Conservation (phyloP, 2,329 filamentous ascomycete genomes). For the Ilyonectria mors-panacis region DNA sequence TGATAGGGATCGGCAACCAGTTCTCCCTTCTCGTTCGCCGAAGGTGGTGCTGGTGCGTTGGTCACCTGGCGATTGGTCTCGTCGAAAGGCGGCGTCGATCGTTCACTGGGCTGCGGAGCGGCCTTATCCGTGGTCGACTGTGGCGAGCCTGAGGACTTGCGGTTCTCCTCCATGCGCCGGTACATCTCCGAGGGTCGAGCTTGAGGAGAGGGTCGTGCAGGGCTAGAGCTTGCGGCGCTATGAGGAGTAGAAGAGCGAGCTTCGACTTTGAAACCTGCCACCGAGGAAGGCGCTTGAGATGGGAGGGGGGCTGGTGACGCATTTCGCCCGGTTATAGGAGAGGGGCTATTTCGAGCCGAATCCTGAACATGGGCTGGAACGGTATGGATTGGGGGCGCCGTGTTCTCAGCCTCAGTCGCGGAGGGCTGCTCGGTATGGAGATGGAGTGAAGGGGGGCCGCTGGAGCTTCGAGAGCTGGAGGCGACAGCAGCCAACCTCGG, state of each 20-base stretch:
- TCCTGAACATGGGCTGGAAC: constrained; percentile 29
- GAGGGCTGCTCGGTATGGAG: constrained; percentile 42
- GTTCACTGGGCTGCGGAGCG: constrained; percentile 55
- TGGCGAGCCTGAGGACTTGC: constrained; percentile 70
- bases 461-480: constrained; percentile 45
- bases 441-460: constrained; percentile 46
- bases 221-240: constrained; percentile 39
- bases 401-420: constrained; percentile 8
- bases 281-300: constrained; percentile 18
- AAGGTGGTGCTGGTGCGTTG: neutral
- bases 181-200: constrained; percentile 85
- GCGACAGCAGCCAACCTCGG: constrained; percentile 44
- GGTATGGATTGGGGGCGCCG: constrained; percentile 8
- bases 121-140: constrained; percentile 70
- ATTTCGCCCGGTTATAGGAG: constrained; percentile 35
- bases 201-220: constrained; percentile 70
- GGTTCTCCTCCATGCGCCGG: constrained; percentile 76
- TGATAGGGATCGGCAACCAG: constrained; percentile 27
- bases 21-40: constrained; percentile 19
- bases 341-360: constrained; percentile 30
- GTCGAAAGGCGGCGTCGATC: constrained; percentile 41
- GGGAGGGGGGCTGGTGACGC: constrained; percentile 39
- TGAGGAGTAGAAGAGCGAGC: constrained; percentile 45
- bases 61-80: constrained; percentile 22
- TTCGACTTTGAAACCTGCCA: constrained; percentile 35